phyloP scores from a whole-genome alignment of 257 asterid species.

The Capsicum chinense region DNA sequence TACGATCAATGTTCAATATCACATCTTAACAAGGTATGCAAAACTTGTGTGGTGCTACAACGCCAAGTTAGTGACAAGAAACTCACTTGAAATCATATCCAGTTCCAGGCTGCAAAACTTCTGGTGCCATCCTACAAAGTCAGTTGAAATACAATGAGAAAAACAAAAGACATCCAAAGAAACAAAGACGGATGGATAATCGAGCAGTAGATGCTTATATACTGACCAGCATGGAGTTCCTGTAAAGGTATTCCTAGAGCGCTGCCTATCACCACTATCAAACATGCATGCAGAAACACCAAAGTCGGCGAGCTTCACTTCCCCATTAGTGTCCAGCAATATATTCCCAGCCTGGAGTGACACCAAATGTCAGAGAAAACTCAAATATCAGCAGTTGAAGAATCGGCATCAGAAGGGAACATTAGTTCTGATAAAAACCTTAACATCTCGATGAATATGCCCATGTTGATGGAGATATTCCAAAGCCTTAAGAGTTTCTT shows the following conservation, averaged over 20 bases:
- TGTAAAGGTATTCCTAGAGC: conserved; percentile 93
- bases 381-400: background rate
- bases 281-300: conserved; percentile 98
- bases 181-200: conserved; percentile 23
- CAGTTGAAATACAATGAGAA: conserved; percentile 32
- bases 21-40: conserved; percentile 14
- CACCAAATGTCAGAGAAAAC: conserved; percentile 33
- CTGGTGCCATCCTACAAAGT: conserved; percentile 96
- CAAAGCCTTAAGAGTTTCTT: conserved; percentile 97
- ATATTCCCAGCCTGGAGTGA: conserved; percentile 91
- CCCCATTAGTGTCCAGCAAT: conserved; percentile 84
- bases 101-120: conserved; percentile 97
- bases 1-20: conserved; percentile 5
- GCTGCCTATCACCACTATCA: conserved; percentile 97
- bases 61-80: conserved; percentile 25
- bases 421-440: conserved; percentile 53
- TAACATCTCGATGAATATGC: conserved; percentile 97
- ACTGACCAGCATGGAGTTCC: conserved; percentile 99
- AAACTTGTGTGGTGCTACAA: background rate
- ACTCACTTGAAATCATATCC: conserved; percentile 98
- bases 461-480: conserved; percentile 94
- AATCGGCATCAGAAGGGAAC: conserved; percentile 24
- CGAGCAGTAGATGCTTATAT: conserved; percentile 21
- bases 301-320: conserved; percentile 93
- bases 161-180: background rate